A percentile compares a stretch with the other conserved stretches of the same genome.
Evolutionary conservation across 2,329 filamentous ascomycete species (phyloP).

Genomic region (Tetracladium maxilliforme): DNA sequence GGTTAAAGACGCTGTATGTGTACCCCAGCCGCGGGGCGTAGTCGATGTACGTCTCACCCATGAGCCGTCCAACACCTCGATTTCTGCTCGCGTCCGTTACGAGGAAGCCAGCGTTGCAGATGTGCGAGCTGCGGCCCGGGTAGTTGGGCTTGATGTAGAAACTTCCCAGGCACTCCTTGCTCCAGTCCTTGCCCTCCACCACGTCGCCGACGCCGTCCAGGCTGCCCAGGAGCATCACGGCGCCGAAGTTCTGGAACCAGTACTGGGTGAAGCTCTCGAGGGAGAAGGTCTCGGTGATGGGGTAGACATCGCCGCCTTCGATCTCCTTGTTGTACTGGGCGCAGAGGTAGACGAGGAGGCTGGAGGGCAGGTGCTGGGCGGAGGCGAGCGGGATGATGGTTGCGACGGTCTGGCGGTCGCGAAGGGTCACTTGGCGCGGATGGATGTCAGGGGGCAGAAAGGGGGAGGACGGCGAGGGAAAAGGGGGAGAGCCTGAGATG

Average conservation of each 20-base stretch:
- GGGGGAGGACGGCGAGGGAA: constrained; percentile 29
- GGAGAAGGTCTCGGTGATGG: constrained; percentile 49
- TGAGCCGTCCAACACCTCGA: constrained; percentile 36
- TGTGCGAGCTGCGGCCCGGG: constrained; percentile 57
- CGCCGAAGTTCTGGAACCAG: constrained; percentile 62
- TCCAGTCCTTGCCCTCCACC: constrained; percentile 41
- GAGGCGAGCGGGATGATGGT: constrained; percentile 55
- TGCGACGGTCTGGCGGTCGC: constrained; percentile 51
- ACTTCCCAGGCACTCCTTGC: constrained; percentile 49
- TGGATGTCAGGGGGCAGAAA: constrained; percentile 27
- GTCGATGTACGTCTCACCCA: constrained; percentile 41
- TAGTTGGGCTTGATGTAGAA: constrained; percentile 67
- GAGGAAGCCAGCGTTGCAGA: constrained; percentile 51
- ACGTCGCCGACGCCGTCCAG: constrained; percentile 36
- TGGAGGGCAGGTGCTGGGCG: constrained; percentile 41
- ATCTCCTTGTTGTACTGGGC: constrained; percentile 58
- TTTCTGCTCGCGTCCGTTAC: constrained; percentile 39
- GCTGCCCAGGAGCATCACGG: constrained; percentile 55
- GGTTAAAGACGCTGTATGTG: constrained; percentile 60
- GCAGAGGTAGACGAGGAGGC: constrained; percentile 47
- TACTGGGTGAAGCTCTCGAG: constrained; percentile 49
- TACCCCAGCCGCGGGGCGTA: constrained; percentile 48
- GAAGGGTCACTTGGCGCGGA: constrained; percentile 47
- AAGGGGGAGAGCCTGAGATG: constrained; percentile 34
- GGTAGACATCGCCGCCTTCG: constrained; percentile 59